Evolutionary conservation across 2,329 filamentous ascomycete genomes (phyloP).

Genomic region (Amesomyces nigricolor): DNA sequence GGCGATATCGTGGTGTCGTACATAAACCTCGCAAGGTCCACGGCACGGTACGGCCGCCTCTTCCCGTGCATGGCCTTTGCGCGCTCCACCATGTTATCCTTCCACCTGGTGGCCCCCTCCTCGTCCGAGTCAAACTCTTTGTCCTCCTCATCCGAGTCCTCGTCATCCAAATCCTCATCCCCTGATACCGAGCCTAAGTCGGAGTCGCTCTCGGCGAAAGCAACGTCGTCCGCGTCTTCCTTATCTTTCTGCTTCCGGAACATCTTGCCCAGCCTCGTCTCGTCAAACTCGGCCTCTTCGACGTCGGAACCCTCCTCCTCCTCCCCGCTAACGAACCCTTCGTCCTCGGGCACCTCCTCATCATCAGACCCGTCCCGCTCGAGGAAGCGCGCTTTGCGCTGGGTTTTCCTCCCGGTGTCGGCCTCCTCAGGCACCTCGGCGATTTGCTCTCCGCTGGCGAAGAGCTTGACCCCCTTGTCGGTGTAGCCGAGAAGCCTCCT

Average conservation of each 20-base stretch:
- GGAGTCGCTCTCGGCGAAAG: conserved; percentile 94
- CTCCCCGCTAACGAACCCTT: conserved; percentile 51
- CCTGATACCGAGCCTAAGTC: conserved; percentile 83
- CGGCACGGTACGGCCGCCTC: conserved; percentile 67
- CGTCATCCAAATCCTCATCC: conserved; percentile 43
- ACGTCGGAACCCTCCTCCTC: conserved; percentile 47
- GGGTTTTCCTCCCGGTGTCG: conserved; percentile 56
- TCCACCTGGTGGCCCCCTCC: conserved; percentile 77
- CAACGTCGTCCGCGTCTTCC: conserved; percentile 63
- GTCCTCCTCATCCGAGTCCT: conserved; percentile 52
- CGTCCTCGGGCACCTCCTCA: conserved; percentile 50
- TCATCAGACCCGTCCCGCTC: conserved; percentile 54
- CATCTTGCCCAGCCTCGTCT: conserved; percentile 55
- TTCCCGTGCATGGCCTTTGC: conserved; percentile 66
- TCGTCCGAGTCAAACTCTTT: conserved; percentile 56
- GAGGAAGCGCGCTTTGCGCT: conserved; percentile 53
- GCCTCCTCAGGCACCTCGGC: conserved; percentile 52
- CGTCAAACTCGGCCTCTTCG: conserved; percentile 52
- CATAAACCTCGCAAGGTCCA: conserved; percentile 79
- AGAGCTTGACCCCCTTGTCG: conserved; percentile 77
- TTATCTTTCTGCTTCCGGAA: conserved; percentile 50
- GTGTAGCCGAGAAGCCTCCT: conserved; percentile 75
- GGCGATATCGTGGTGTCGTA: conserved; percentile 79
- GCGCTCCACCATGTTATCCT: conserved; percentile 73
- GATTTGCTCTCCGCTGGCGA: conserved; percentile 69